A percentile compares a stretch with the other conserved stretches of the same genome.
Evolutionary conservation across 805 yeast species (phyloP).

Genomic region (Kluyveromyces aestuarii): DNA sequence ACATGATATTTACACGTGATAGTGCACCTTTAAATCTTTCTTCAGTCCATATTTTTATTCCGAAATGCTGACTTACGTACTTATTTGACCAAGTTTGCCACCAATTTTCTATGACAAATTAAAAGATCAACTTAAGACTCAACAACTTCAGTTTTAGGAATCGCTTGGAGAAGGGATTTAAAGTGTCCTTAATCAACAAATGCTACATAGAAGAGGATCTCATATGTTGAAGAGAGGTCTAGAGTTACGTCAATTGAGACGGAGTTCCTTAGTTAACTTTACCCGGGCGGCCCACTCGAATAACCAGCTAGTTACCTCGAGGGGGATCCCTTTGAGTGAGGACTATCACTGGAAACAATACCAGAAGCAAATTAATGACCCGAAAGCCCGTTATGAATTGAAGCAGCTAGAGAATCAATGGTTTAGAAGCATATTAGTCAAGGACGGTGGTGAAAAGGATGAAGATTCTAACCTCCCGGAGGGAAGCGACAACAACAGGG

Average conservation of each 20-base stretch:
- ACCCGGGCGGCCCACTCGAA: neutral
- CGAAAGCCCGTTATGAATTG: constrained; percentile 9
- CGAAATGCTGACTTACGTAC: neutral
- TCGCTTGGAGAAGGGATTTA: no score
- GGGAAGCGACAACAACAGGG: constrained; percentile 7
- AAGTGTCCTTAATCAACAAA: neutral
- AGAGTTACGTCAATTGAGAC: neutral
- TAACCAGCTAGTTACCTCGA: neutral
- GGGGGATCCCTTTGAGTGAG: neutral
- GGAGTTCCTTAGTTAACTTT: neutral
- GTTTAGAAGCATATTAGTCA: constrained; percentile 7
- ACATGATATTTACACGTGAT: neutral
- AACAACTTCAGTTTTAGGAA: no score
- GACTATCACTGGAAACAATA: constrained; percentile 11
- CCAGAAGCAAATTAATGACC: constrained; percentile 8
- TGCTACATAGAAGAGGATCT: constrained; percentile 4
- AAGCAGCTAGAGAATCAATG: constrained; percentile 12
- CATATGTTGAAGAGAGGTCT: neutral
- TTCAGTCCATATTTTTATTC: no score
- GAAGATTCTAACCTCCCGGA: constrained; percentile 12
- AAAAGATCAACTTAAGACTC: no score
- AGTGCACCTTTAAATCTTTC: neutral
- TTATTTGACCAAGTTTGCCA: neutral
- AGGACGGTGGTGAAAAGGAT: constrained; percentile 6
- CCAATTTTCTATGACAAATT: neutral